phyloP scores from a whole-genome alignment of 2,329 filamentous ascomycete genomes.

The Stachybotrys chlorohalonatus region DNA sequence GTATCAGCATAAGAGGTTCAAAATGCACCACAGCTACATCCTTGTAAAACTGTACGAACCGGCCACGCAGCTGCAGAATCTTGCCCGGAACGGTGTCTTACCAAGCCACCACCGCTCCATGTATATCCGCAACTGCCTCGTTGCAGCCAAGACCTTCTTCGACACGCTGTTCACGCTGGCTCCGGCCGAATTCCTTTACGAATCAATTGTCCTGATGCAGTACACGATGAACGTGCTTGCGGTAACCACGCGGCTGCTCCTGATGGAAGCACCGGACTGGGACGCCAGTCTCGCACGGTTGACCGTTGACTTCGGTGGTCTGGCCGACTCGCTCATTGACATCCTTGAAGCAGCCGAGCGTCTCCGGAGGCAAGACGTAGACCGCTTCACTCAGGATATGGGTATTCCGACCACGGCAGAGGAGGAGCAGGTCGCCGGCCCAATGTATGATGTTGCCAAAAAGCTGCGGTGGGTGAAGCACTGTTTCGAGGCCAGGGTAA shows the following conservation, averaged over 20 bases:
- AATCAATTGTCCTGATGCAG: constrained; percentile 11
- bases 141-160: constrained; percentile 23
- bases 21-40: constrained; percentile 23
- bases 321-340: constrained; percentile 7
- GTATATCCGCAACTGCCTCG: constrained; percentile 25
- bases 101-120: constrained; percentile 17
- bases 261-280: constrained; percentile 14
- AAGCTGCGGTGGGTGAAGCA: constrained; percentile 18
- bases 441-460: constrained; percentile 9
- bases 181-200: constrained; percentile 9
- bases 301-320: constrained; percentile 6
- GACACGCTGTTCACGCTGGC: constrained; percentile 18
- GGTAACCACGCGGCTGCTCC: constrained; percentile 11
- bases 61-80: constrained; percentile 20
- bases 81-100: constrained; percentile 14
- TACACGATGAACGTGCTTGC: constrained; percentile 13
- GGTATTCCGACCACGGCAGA: constrained; percentile 8
- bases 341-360: constrained; percentile 6
- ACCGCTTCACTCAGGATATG: constrained; percentile 4
- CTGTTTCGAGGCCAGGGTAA: constrained; percentile 18
- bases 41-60: constrained; percentile 29
- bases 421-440: constrained; percentile 8
- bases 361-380: constrained; percentile 1
- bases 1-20: constrained; percentile 14
- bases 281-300: constrained; percentile 9